A percentile compares a stretch with the other conserved stretches of the same genome.
Conservation (phyloP, 257 asterid species). For the Fraxinus pennsylvanica region DNA sequence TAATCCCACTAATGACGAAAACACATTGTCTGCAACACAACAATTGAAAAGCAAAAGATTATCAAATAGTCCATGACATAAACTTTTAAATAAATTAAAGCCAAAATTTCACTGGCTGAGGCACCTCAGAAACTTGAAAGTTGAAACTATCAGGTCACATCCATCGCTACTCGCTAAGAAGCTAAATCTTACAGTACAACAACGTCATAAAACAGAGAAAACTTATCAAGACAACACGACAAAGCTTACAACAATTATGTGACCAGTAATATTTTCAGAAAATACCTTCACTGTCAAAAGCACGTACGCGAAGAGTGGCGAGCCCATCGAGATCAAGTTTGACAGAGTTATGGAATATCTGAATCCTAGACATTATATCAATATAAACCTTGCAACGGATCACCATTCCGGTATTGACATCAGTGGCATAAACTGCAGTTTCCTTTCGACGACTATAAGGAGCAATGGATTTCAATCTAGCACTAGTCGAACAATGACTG, state of each 20-base stretch:
- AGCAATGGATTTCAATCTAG: conserved; percentile 79
- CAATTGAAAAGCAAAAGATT: conserved; percentile 23
- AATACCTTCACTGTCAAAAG: conserved; percentile 82
- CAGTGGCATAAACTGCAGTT: conserved; percentile 96
- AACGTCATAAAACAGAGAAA: background rate
- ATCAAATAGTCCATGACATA: background rate
- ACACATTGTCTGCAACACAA: conserved; percentile 68
- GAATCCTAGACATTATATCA: conserved; percentile 70
- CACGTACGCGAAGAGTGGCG: conserved; percentile 80
- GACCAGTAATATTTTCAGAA: background rate
- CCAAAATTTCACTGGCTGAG: background rate
- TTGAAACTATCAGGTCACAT: background rate
- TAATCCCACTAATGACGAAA: conserved; percentile 89
- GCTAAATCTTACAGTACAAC: background rate
- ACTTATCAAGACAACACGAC: background rate
- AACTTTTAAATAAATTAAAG: background rate
- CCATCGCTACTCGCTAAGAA: background rate
- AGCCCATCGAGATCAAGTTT: conserved; percentile 96
- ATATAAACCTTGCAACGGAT: conserved; percentile 91
- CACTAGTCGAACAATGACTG: conserved; percentile 79
- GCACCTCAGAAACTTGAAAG: conserved; percentile 15
- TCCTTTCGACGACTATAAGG: conserved; percentile 86
- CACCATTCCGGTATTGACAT: conserved; percentile 71
- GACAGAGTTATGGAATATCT: conserved; percentile 84
- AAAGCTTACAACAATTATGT: conserved; percentile 14